Conservation (phyloP, 805 yeast species). For the Sungouiozyma intestinalis region DNA sequence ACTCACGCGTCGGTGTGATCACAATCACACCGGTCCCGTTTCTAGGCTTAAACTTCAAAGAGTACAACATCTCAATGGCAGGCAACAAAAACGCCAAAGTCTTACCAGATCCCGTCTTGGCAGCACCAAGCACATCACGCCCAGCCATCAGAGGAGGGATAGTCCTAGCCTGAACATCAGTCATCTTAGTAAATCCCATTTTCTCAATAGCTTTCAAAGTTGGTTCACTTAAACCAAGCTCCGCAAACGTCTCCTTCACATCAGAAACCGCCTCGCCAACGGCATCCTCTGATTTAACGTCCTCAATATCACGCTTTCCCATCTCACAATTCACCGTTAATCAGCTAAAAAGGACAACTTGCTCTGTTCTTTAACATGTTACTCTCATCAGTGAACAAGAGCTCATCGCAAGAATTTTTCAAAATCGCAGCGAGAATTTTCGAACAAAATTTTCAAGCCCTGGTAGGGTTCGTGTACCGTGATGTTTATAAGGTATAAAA, state of each 20-base stretch:
- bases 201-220: constrained; percentile 70
- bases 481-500: background rate
- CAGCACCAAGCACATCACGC: constrained; percentile 97
- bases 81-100: constrained; percentile 93
- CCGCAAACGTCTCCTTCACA: background rate
- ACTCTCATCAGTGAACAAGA: too few species aligned
- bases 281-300: background rate
- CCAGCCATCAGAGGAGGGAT: constrained; percentile 96
- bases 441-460: constrained; percentile 1
- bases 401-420: background rate
- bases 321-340: background rate
- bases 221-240: constrained; percentile 43
- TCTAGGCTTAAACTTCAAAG: constrained; percentile 90
- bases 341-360: too few species aligned
- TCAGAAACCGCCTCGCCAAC: background rate
- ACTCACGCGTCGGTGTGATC: constrained; percentile 94
- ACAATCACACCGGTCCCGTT: constrained; percentile 97
- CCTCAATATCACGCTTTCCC: background rate
- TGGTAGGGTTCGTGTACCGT: background rate
- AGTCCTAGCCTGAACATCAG: constrained; percentile 89
- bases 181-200: constrained; percentile 90
- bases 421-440: background rate
- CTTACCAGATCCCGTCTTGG: constrained; percentile 98
- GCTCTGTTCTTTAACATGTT: too few species aligned
- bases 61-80: constrained; percentile 84